Evolutionary conservation across 345 rosid genomes (phyloP).

Genomic region (Corchorus olitorius): DNA sequence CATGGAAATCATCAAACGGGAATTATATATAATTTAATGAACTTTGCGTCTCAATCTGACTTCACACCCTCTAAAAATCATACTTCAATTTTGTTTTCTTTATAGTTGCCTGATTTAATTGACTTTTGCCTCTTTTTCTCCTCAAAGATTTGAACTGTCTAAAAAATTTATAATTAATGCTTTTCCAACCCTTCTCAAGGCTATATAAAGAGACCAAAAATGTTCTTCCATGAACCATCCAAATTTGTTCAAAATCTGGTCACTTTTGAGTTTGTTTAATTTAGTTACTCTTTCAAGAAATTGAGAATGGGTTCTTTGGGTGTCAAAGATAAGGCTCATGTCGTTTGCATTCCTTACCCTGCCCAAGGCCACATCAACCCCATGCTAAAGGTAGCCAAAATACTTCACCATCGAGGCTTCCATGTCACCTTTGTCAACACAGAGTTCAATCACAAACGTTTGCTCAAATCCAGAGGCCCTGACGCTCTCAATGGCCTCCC

Average conservation of each 20-base stretch:
- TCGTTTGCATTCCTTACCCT: constrained; percentile 55
- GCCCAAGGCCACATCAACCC: constrained; percentile 61
- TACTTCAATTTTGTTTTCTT: background rate
- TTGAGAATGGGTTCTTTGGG: constrained; percentile 24
- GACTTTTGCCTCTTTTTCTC: background rate
- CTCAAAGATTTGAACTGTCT: background rate
- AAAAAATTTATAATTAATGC: too few relatives aligned
- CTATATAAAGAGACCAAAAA: background rate
- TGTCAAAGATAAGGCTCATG: constrained; percentile 35
- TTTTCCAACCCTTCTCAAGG: background rate
- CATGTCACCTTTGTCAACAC: constrained; percentile 59
- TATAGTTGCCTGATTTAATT: background rate
- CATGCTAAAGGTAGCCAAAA: constrained; percentile 50
- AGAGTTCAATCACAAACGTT: constrained; percentile 46
- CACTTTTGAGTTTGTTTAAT: background rate
- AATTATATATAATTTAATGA: too few relatives aligned
- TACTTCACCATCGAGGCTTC: constrained; percentile 48
- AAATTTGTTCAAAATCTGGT: too few relatives aligned
- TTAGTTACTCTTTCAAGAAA: background rate
- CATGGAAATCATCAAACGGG: too few relatives aligned
- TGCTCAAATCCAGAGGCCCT: constrained; percentile 39
- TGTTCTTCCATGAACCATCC: background rate
- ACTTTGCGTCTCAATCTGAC: too few relatives aligned
- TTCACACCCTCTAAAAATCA: background rate
- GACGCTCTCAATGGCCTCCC: constrained; percentile 38